Evolutionary conservation across 78 protist species (phyloP).

Genomic region (Tieghemostelium lacteum): DNA sequence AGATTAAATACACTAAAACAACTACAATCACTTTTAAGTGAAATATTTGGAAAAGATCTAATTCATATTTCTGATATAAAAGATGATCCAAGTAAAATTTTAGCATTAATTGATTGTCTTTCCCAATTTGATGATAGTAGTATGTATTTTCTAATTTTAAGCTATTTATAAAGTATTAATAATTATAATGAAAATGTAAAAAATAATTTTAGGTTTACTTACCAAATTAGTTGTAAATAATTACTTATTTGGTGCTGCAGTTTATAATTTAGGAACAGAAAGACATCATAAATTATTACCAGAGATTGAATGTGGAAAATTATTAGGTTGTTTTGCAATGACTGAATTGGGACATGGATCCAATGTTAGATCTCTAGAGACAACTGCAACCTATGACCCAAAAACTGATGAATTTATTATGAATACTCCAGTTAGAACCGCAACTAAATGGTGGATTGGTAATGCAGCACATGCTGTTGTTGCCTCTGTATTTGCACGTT

Average conservation of each 20-base stretch:
- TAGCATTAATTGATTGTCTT: conserved; percentile 35
- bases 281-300: conserved; percentile 62
- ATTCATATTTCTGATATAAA: conserved; percentile 29
- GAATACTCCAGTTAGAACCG: conserved; percentile 73
- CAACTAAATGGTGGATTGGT: conserved; percentile 84
- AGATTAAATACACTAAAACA: conserved; percentile 34
- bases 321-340: conserved; percentile 86
- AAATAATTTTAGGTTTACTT: conserved; percentile 25
- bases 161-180: neutral
- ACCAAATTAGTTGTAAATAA: conserved; percentile 71
- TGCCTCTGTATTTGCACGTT: conserved; percentile 68
- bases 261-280: conserved; percentile 67
- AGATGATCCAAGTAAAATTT: conserved; percentile 50
- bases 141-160: neutral
- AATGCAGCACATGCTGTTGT: conserved; percentile 70
- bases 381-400: conserved; percentile 87
- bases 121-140: conserved; percentile 70
- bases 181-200: neutral
- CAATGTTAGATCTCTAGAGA: conserved; percentile 87
- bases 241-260: conserved; percentile 70
- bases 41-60: conserved; percentile 36
- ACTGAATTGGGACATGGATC: conserved; percentile 88
- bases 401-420: conserved; percentile 72
- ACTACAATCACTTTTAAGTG: neutral
- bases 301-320: conserved; percentile 52